phyloP scores from a whole-genome alignment of 78 protist genomes.

The Dictyostelium capitatum region DNA sequence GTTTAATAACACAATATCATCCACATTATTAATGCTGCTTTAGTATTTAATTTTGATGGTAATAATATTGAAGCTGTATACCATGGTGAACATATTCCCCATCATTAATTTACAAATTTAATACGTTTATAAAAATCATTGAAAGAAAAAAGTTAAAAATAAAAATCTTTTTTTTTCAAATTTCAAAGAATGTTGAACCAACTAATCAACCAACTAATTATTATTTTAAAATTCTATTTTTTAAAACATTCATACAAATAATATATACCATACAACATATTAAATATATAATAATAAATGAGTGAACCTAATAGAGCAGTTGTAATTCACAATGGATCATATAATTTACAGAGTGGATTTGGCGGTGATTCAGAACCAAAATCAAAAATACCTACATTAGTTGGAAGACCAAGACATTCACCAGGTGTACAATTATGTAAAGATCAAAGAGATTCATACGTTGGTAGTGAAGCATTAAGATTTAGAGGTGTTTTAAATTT shows the following conservation, averaged over 20 bases:
- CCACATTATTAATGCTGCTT: neutral
- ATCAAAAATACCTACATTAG: neutral
- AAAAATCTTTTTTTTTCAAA: no score
- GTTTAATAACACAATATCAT: neutral
- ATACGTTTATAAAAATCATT: no score
- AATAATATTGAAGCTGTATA: conserved; percentile 5
- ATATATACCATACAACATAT: no score
- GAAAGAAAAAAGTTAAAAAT: no score
- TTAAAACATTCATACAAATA: no score
- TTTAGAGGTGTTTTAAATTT: neutral
- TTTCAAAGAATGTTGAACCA: no score
- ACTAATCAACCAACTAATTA: no score
- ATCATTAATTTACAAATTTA: no score
- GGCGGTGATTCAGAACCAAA: neutral
- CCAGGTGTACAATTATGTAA: no score
- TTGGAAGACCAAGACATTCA: neutral
- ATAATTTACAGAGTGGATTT: neutral
- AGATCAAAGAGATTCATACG: neutral
- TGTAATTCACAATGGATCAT: neutral
- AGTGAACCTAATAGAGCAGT: neutral
- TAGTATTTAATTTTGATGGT: neutral
- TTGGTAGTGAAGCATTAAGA: neutral
- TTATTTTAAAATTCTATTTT: no score
- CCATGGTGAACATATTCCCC: neutral
- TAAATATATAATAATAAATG: no score